Conservation (phyloP, 352 stramenopile genomes). For the Pythium apleroticum region DNA sequence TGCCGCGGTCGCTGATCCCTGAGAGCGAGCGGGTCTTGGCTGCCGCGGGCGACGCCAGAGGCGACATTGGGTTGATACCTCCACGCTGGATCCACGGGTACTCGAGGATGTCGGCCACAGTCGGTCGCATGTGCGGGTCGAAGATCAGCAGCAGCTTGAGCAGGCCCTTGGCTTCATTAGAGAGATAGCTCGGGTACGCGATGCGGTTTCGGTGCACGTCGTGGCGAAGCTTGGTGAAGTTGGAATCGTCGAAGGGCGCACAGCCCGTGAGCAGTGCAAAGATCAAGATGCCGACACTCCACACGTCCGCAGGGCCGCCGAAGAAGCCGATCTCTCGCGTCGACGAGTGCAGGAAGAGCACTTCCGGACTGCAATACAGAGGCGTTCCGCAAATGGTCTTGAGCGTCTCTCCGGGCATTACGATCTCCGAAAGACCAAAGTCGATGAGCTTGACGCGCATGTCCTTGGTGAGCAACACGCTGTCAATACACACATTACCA, state of each 20-base stretch:
- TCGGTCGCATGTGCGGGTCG: constrained; percentile 59
- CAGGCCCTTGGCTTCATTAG: constrained; percentile 58
- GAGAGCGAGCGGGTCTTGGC: constrained; percentile 39
- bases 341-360: constrained; percentile 62
- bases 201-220: constrained; percentile 73
- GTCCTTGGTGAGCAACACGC: constrained; percentile 92
- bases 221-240: constrained; percentile 56
- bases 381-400: constrained; percentile 79
- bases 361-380: constrained; percentile 80
- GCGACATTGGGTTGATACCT: not conserved
- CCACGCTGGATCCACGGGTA: constrained; percentile 57
- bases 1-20: constrained; percentile 36
- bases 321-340: constrained; percentile 45
- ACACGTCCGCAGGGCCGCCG: constrained; percentile 70
- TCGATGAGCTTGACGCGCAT: constrained; percentile 95
- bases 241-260: constrained; percentile 78
- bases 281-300: constrained; percentile 77
- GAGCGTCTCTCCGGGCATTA: constrained; percentile 61
- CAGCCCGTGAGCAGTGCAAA: constrained; percentile 83
- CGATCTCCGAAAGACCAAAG: constrained; percentile 93
- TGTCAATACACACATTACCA: constrained; percentile 11
- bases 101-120: constrained; percentile 54
- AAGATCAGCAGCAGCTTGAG: constrained; percentile 67
- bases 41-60: not conserved
- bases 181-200: constrained; percentile 63